A percentile compares a stretch with the other conserved stretches of the same genome.
phyloP scores from a whole-genome alignment of 352 stramenopile genomes.

The Globisporangium spinosum region DNA sequence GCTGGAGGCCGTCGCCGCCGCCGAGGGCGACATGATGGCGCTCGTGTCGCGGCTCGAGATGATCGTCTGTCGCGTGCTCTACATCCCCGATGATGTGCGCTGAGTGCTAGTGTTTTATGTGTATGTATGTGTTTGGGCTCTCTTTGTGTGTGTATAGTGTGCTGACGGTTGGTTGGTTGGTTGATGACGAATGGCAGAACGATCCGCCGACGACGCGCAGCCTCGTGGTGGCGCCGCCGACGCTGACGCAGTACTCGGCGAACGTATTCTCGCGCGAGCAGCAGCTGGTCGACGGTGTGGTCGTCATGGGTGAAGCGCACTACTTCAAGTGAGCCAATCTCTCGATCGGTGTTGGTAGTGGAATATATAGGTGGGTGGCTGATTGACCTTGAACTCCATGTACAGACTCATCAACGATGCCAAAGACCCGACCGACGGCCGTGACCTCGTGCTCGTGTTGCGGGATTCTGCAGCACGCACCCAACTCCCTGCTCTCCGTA shows the following conservation, averaged over 20 bases:
- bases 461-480: constrained; percentile 44
- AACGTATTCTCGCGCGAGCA: constrained; percentile 65
- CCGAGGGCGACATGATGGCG: constrained; percentile 88
- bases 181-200: constrained; percentile 30
- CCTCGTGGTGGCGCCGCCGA: constrained; percentile 40
- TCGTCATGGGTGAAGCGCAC: constrained; percentile 37
- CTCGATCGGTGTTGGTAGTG: background rate
- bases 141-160: background rate
- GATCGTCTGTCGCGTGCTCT: constrained; percentile 84
- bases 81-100: constrained; percentile 63
- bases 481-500: constrained; percentile 36
- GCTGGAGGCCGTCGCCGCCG: constrained; percentile 57
- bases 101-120: background rate
- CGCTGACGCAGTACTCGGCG: constrained; percentile 78
- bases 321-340: constrained; percentile 50
- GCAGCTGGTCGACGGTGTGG: constrained; percentile 28
- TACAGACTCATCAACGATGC: constrained; percentile 52
- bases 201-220: constrained; percentile 76
- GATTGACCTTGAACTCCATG: background rate
- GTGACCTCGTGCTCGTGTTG: constrained; percentile 62
- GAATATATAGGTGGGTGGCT: background rate
- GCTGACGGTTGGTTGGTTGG: background rate
- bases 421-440: constrained; percentile 45
- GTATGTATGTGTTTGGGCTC: constrained; percentile 1
- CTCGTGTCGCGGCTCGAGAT: constrained; percentile 84